A percentile compares a stretch with the other conserved stretches of the same genome.
phyloP scores from a whole-genome alignment of 805 yeast species.

The Komagataella ulmi region DNA sequence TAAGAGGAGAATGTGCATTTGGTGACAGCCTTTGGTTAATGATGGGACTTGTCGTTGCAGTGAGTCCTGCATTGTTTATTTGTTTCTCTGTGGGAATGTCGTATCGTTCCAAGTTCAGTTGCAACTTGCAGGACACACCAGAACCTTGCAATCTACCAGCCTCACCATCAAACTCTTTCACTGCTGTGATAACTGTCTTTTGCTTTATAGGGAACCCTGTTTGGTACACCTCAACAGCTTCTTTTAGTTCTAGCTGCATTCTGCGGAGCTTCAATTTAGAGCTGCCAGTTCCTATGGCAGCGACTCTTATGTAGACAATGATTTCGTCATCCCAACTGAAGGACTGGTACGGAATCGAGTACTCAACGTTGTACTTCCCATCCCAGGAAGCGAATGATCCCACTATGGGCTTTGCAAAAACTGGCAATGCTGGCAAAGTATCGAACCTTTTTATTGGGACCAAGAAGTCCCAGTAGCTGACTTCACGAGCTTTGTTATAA shows the following conservation, averaged over 20 bases:
- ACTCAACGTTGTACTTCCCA: not conserved
- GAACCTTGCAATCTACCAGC: not conserved
- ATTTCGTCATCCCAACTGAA: not conserved
- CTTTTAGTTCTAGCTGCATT: not conserved
- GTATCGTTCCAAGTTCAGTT: not conserved
- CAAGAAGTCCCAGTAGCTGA: not conserved
- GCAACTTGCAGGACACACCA: not conserved
- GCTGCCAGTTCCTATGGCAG: not conserved
- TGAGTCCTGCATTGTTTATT: not conserved
- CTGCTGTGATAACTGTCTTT: not conserved
- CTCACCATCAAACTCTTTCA: not conserved
- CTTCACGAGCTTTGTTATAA: not conserved
- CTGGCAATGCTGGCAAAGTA: not conserved
- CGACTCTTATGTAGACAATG: not conserved
- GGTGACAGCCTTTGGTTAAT: not conserved
- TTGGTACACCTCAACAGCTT: not conserved
- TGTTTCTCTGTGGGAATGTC: not conserved
- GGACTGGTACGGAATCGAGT: not conserved
- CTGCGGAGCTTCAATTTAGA: not conserved
- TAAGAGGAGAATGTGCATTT: not conserved
- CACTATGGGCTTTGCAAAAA: not conserved
- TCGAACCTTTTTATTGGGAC: conserved; percentile 1
- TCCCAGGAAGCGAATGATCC: not conserved
- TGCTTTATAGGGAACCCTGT: not conserved
- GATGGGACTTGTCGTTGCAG: not conserved